Conservation (phyloP, 495 filamentous ascomycete species). For the Penicillium coffeae region DNA sequence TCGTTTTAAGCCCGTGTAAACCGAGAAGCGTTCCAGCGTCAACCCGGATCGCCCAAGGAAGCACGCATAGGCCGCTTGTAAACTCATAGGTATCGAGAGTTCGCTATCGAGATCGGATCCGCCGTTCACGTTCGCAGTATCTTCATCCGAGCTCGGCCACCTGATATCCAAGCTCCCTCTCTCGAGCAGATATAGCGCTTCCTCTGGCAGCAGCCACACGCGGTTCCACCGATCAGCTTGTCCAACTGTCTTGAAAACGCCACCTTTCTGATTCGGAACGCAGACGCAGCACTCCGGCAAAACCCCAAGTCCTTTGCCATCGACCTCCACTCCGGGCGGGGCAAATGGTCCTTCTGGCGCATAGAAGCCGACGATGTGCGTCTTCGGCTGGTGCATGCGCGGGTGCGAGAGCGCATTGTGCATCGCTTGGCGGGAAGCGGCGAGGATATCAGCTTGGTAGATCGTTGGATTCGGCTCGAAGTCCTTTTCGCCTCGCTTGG, state of each 20-base stretch:
- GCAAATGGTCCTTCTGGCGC: constrained; percentile 36
- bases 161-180: constrained; percentile 79
- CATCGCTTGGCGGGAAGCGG: constrained; percentile 83
- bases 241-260: constrained; percentile 56
- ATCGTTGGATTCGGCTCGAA: constrained; percentile 89
- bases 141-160: constrained; percentile 57
- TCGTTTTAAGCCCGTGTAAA: constrained; percentile 81
- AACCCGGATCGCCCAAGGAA: constrained; percentile 63
- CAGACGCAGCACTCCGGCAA: constrained; percentile 39
- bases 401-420: constrained; percentile 75
- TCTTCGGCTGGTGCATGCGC: constrained; percentile 58
- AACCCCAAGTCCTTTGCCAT: constrained; percentile 21
- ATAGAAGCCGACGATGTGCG: constrained; percentile 52
- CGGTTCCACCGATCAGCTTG: constrained; percentile 52
- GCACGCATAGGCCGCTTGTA: constrained; percentile 84
- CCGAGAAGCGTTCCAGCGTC: constrained; percentile 78
- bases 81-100: constrained; percentile 73
- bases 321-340: constrained; percentile 7
- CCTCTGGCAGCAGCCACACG: constrained; percentile 86
- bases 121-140: constrained; percentile 23
- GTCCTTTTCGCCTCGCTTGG: constrained; percentile 88
- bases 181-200: constrained; percentile 85
- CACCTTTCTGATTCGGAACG: constrained; percentile 44
- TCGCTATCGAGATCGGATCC: constrained; percentile 29
- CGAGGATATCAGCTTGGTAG: constrained; percentile 70